Percentiles rank a stretch among this genome's conserved stretches.
Conservation (phyloP, 306 rosid genomes). For the Benincasa hispida region DNA sequence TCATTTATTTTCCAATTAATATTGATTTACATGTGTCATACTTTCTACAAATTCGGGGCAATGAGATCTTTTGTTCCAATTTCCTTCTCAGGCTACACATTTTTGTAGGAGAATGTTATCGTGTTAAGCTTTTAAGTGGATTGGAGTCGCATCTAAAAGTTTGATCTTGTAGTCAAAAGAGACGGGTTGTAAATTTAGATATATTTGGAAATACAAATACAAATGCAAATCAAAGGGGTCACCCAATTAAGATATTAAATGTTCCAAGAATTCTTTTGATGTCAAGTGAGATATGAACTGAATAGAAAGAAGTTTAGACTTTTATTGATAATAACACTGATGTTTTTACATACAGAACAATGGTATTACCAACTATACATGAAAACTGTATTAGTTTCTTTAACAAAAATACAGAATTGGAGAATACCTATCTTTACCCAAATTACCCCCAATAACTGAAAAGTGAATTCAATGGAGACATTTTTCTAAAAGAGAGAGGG, state of each 20-base stretch:
- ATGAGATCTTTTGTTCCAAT: too few species aligned
- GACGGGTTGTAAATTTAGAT: background rate
- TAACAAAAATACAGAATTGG: conserved; percentile 4
- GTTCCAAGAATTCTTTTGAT: background rate
- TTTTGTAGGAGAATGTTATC: too few species aligned
- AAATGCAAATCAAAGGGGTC: background rate
- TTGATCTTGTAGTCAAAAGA: background rate
- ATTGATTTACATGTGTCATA: too few species aligned
- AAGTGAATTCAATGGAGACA: background rate
- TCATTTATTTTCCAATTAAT: too few species aligned
- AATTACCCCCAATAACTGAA: background rate
- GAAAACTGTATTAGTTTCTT: background rate
- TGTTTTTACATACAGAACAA: conserved; percentile 9
- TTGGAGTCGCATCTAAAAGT: background rate
- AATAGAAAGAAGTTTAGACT: background rate
- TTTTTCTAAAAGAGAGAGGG: background rate
- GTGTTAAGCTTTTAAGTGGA: too few species aligned
- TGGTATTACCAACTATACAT: conserved; percentile 5
- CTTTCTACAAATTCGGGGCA: too few species aligned
- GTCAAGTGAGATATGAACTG: background rate
- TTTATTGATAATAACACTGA: background rate
- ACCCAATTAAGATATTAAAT: background rate
- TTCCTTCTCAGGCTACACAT: too few species aligned
- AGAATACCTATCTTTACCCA: background rate
- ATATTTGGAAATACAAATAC: background rate